A percentile compares a stretch with the other conserved stretches of the same genome.
Evolutionary conservation across 148 eudicot genomes (phyloP).

Genomic region (Pharnaceum exiguum): DNA sequence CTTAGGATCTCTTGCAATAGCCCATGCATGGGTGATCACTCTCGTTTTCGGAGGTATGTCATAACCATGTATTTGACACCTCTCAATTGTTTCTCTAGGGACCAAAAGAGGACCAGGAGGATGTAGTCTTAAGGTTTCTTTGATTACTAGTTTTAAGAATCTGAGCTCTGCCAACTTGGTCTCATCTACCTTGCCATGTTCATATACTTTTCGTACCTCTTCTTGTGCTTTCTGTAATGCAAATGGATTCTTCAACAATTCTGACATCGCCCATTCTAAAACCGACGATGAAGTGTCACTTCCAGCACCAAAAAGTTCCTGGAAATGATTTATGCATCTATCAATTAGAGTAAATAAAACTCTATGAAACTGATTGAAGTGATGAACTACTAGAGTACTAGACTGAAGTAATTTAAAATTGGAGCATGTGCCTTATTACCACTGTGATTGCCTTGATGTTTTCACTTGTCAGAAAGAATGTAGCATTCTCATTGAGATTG

Average conservation of each 20-base stretch:
- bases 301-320: slow-evolving; percentile 29
- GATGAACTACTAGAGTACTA: background rate
- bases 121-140: slow-evolving; percentile 27
- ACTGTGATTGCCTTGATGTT: slow-evolving; percentile 22
- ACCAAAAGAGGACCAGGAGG: slow-evolving; percentile 12
- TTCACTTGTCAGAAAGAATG: slow-evolving; percentile 9
- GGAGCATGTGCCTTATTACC: background rate
- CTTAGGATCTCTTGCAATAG: slow-evolving; percentile 15
- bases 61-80: slow-evolving; percentile 16
- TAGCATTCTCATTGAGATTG: background rate
- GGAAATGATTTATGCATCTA: too few species aligned
- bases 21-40: too few species aligned
- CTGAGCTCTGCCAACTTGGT: background rate
- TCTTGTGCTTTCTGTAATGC: slow-evolving; percentile 15
- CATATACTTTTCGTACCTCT: slow-evolving; percentile 8
- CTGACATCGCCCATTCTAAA: slow-evolving; percentile 24
- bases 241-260: slow-evolving; percentile 14
- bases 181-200: slow-evolving; percentile 7
- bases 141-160: slow-evolving; percentile 17
- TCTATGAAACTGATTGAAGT: too few species aligned
- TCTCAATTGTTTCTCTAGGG: slow-evolving; percentile 15
- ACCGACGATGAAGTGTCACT: slow-evolving; percentile 23
- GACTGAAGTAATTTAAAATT: too few species aligned
- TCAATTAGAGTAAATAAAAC: too few species aligned
- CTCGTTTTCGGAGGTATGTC: slow-evolving; percentile 8